phyloP scores from a whole-genome alignment of 2,329 filamentous ascomycete genomes.

The Rhinocladiella similis region DNA sequence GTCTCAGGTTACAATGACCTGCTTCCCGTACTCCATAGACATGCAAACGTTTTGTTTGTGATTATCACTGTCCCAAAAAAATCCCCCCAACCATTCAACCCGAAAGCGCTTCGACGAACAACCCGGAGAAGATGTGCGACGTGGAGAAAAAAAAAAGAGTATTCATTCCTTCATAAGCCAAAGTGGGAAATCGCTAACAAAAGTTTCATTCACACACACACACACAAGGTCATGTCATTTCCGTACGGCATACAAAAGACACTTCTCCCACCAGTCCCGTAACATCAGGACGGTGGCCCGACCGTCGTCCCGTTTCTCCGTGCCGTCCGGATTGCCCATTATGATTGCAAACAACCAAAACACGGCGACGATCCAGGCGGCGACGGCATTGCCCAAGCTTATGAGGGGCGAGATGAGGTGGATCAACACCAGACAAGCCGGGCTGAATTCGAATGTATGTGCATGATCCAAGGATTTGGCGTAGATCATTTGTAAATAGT shows the following conservation, averaged over 20 bases:
- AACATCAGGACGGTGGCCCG: conserved; percentile 60
- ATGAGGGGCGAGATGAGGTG: conserved; percentile 58
- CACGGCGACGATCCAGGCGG: conserved; percentile 59
- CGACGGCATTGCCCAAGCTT: conserved; percentile 56
- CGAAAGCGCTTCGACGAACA: no score
- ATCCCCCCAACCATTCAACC: no score
- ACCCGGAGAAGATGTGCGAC: no score
- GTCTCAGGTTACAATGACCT: no score
- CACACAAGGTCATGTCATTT: conserved; percentile 15
- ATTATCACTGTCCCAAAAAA: no score
- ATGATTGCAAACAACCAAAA: conserved; percentile 65
- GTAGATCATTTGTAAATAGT: conserved; percentile 29
- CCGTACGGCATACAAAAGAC: conserved; percentile 47
- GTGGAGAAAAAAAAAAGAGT: background rate
- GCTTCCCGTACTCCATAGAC: no score
- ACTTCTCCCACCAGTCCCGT: conserved; percentile 61
- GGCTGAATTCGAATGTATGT: conserved; percentile 35
- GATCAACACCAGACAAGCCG: conserved; percentile 51
- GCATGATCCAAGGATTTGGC: conserved; percentile 30
- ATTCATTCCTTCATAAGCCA: background rate
- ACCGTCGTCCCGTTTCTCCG: conserved; percentile 61
- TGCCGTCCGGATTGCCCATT: conserved; percentile 62
- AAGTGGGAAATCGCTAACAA: no score
- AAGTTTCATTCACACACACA: conserved; percentile 9
- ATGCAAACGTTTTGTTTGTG: no score